Evolutionary conservation across 2,329 filamentous ascomycete species (phyloP).

Genomic region (Colletotrichum somersetense): DNA sequence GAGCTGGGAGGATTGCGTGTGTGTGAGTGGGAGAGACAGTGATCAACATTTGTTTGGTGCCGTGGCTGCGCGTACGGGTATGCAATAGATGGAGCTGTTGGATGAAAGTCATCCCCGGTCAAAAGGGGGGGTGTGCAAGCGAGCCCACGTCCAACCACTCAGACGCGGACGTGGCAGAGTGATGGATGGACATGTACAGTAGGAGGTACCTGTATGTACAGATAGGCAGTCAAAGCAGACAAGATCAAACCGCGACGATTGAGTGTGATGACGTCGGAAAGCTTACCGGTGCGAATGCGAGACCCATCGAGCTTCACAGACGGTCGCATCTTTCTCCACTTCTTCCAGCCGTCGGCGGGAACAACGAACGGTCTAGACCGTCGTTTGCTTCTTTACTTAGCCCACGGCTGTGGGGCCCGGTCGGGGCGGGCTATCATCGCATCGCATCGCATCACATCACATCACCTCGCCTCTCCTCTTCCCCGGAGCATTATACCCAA

Average conservation of each 20-base stretch:
- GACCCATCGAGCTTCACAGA: neutral
- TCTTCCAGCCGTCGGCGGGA: neutral
- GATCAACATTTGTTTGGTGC: neutral
- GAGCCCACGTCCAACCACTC: neutral
- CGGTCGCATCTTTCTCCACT: neutral
- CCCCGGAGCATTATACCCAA: neutral
- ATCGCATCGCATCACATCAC: neutral
- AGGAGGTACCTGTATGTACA: neutral
- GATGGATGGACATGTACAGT: neutral
- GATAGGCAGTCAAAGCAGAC: constrained; percentile 19
- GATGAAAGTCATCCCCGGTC: constrained; percentile 8
- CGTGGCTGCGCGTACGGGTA: neutral
- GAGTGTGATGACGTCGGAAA: constrained; percentile 27
- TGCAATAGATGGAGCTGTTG: constrained; percentile 6
- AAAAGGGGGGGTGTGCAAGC: no score
- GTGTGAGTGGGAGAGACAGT: neutral
- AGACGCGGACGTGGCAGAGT: neutral
- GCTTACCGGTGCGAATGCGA: neutral
- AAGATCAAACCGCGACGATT: neutral
- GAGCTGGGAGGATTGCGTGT: neutral
- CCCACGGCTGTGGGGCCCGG: constrained; percentile 21
- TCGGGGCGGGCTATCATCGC: constrained; percentile 25
- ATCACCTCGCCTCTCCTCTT: neutral
- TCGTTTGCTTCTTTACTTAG: neutral
- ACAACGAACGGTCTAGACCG: constrained; percentile 33